A percentile compares a stretch with the other conserved stretches of the same genome.
Conservation (phyloP, 805 yeast species). For the Sungouiozyma intestinalis region DNA sequence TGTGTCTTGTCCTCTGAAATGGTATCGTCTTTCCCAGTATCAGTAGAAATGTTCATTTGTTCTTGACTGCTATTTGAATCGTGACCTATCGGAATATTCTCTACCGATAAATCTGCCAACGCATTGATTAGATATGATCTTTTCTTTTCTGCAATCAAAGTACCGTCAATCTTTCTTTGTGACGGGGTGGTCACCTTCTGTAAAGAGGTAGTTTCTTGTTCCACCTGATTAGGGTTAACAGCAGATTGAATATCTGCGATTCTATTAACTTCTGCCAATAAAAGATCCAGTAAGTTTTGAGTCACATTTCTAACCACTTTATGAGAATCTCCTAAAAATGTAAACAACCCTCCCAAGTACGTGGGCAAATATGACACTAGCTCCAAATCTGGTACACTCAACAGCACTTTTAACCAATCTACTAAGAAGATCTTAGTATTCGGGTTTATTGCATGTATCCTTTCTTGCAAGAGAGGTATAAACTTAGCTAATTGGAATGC, state of each 20-base stretch:
- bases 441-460: constrained; percentile 88
- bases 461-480: constrained; percentile 81
- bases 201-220: constrained; percentile 9
- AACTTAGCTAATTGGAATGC: constrained; percentile 82
- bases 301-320: constrained; percentile 84
- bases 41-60: constrained; percentile 10
- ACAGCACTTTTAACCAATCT: constrained; percentile 87
- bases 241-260: constrained; percentile 58
- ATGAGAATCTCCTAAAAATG: constrained; percentile 72
- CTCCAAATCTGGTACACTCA: constrained; percentile 87
- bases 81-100: background rate
- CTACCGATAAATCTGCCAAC: constrained; percentile 13
- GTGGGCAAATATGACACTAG: constrained; percentile 80
- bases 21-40: constrained; percentile 22
- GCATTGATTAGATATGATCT: constrained; percentile 21
- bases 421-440: constrained; percentile 85
- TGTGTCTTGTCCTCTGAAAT: background rate
- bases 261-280: constrained; percentile 70
- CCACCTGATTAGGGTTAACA: constrained; percentile 29
- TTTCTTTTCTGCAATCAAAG: constrained; percentile 25
- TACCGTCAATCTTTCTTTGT: constrained; percentile 23
- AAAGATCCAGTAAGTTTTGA: constrained; percentile 59
- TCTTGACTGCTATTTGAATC: background rate
- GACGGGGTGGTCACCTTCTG: constrained; percentile 11
- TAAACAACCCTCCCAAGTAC: constrained; percentile 67